phyloP scores from a whole-genome alignment of 768 basidiomycete species.

The Crepidotus variabilis region DNA sequence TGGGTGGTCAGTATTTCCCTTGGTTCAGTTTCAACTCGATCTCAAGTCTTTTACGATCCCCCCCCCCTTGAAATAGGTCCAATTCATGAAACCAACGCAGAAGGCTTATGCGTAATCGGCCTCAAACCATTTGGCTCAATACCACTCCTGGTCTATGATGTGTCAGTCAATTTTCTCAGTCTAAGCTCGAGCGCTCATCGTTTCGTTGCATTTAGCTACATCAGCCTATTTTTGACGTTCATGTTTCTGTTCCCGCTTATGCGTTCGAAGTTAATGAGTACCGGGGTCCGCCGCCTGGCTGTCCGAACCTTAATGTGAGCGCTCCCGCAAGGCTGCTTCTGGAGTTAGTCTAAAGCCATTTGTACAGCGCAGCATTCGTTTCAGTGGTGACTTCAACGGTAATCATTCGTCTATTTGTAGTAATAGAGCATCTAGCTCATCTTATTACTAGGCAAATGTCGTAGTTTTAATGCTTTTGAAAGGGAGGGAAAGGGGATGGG shows the following conservation, averaged over 20 bases:
- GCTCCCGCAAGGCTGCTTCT: neutral
- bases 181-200: neutral
- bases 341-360: neutral
- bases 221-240: slow-evolving; percentile 34
- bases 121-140: slow-evolving; percentile 39
- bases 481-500: slow-evolving; percentile 44
- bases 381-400: slow-evolving; percentile 47
- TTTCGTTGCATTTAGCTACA: slow-evolving; percentile 11
- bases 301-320: slow-evolving; percentile 39
- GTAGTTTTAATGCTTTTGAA: slow-evolving; percentile 40
- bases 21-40: neutral
- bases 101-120: slow-evolving; percentile 45
- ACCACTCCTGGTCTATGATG: slow-evolving; percentile 42
- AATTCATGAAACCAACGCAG: slow-evolving; percentile 29
- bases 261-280: slow-evolving; percentile 27
- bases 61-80: slow-evolving; percentile 26
- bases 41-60: neutral
- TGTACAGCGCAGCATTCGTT: slow-evolving; percentile 37
- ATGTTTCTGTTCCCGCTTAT: slow-evolving; percentile 47
- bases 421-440: neutral
- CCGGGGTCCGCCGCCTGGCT: slow-evolving; percentile 33
- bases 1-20: slow-evolving; percentile 28
- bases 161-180: slow-evolving; percentile 28
- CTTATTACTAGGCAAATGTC: slow-evolving; percentile 31
- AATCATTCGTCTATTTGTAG: slow-evolving; percentile 1